Evolutionary conservation across 1,139 yeast genomes (phyloP), one percentile per base, ranked within the genome.

Genomic region (Pichia sp.): DNA sequence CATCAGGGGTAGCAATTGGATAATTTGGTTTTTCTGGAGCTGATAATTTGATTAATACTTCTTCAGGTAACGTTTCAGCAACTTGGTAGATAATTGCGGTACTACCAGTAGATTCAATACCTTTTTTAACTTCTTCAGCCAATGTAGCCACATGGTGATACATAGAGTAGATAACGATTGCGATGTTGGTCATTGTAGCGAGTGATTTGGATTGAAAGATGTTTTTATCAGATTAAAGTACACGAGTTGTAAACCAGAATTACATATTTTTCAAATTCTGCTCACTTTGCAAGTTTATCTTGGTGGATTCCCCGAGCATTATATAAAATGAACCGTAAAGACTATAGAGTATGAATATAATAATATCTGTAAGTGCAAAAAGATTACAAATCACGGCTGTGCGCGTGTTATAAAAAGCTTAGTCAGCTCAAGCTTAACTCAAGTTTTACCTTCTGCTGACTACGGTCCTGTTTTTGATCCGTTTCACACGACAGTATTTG

Each of bases 401-500:
- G 32, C 15, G 6, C 6, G 5, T 16, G 11, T n/a, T n/a, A n/a
- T n/a, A n/a, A n/a, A n/a, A n/a, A 18, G 13, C 4, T 19, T 15
- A 27, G 30, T 16, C n/a, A n/a, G n/a, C n/a, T n/a, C n/a, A n/a
- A n/a, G n/a, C n/a, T n/a, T n/a, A n/a, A n/a, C n/a, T n/a, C n/a
- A n/a, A n/a, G n/a, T 19, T 15, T 24, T 20, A 37, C 9, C 41
- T 26, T 31, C 24, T 41, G 13, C 33, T 26, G 5, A 42, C 24
- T 6, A 35, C 5, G 2, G 32, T 28, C 8, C 22, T 30, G 11
- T 28, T 22, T 5, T 39, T 42, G 9, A n/a, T 20, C n/a, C 37
- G 33, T 11, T 37, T 31, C 4, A 46, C 43, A 13, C 40, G 22
- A 25, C 93, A 95, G 59, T 69, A 82, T 60, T 88, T 88, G 69